Evolutionary conservation across 495 filamentous ascomycete species (phyloP).

Genomic region (Trichoderma parareesei): DNA sequence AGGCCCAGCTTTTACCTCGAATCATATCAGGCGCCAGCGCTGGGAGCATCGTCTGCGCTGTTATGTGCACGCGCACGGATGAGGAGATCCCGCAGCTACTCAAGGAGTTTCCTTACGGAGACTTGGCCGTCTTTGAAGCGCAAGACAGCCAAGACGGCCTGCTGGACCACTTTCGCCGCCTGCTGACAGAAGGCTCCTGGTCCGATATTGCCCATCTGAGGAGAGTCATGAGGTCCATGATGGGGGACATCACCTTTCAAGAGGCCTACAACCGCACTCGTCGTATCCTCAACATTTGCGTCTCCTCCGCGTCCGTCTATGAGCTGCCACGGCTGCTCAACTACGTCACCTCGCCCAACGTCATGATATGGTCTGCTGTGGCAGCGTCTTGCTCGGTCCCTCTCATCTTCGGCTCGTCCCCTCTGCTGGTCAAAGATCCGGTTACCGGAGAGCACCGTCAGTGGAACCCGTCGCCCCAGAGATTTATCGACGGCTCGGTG

Average conservation of each 20-base stretch:
- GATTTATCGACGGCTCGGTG: conserved; percentile 89
- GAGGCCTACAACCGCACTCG: conserved; percentile 91
- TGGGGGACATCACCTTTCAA: conserved; percentile 88
- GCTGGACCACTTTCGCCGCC: conserved; percentile 59
- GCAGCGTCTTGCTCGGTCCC: conserved; percentile 92
- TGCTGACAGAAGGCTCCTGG: conserved; percentile 73
- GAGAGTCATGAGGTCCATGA: conserved; percentile 66
- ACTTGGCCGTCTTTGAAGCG: conserved; percentile 76
- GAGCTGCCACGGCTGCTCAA: conserved; percentile 83
- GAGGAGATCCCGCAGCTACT: conserved; percentile 73
- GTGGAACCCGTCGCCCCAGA: conserved; percentile 76
- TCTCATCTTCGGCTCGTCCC: conserved; percentile 68
- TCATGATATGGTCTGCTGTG: conserved; percentile 94
- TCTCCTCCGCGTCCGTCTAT: conserved; percentile 78
- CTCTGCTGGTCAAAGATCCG: conserved; percentile 77
- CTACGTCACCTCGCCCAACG: conserved; percentile 87
- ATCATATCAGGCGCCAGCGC: conserved; percentile 93
- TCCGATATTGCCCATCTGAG: conserved; percentile 75
- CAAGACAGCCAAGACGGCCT: conserved; percentile 60
- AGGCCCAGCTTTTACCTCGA: conserved; percentile 67
- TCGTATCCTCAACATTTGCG: conserved; percentile 85
- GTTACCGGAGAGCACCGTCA: conserved; percentile 66
- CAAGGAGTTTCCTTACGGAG: conserved; percentile 66
- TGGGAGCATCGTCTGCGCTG: conserved; percentile 85
- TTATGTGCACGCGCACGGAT: conserved; percentile 77